Base-by-base conservation (phyloP, 352 stramenopile genomes). In the Pythium utonaiense region DNA sequence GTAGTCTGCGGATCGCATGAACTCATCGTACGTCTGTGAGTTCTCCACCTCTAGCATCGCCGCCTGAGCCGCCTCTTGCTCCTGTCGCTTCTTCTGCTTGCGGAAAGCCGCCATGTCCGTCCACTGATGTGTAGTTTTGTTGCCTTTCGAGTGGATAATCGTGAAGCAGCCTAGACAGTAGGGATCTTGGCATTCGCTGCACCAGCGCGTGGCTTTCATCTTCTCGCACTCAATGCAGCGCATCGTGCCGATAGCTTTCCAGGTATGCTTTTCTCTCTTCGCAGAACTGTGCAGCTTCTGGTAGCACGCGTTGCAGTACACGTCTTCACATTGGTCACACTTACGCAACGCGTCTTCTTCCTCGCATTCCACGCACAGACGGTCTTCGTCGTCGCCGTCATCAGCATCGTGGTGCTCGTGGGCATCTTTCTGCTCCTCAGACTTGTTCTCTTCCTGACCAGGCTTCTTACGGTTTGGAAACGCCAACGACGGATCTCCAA, bases 151-250 rank as follows among this genome's bases (percentile, higher is more conserved):
- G 48, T 95, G 83, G 45, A 93, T 93, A 52, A 95, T 91, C 31
- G 71, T 84, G 60, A 88, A 95, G 49, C 83, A 92, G 3, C 81
- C 81, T 16, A 92, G 71, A 57, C 81, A 93, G 58, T 92, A 94
- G 42, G 80, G 83, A 45, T 94, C 85, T 45, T 86, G 71, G 57
- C 83, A 94, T 24, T 80, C 70, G 42, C 70, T 75, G 53, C 83
- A 93, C 78, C 77, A 95, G 27, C 82, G 69, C 13, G 85, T 93
- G 16, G 83, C 85, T 42, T 85, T 84, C 75, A 93, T 90, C 59
- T 89, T 92, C 61, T 94, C 85, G 51, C 85, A 93, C 60, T 93
- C 83, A 41, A 92, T 80, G 59, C 85, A 94, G n/a, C 83, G 80
- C 31, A 89, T 66, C 12, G 76, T 71, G 4, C 81, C 81, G 17